phyloP scores from a whole-genome alignment of 2,329 filamentous ascomycete species.

The Monilinia aucupariae region DNA sequence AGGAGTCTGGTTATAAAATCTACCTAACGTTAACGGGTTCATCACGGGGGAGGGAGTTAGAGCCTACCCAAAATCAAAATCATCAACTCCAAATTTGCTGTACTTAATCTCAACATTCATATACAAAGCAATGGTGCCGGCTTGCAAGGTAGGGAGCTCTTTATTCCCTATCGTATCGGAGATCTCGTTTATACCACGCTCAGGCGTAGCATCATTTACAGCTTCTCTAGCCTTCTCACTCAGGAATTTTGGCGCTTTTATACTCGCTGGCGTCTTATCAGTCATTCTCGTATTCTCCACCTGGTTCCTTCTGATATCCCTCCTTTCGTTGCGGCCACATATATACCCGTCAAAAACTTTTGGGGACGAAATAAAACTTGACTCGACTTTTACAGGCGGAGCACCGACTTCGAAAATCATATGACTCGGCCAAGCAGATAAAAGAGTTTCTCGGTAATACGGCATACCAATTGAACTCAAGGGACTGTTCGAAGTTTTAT shows the following conservation, averaged over 20 bases:
- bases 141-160: constrained; percentile 67
- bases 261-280: constrained; percentile 54
- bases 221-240: constrained; percentile 83
- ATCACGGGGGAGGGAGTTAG: constrained; percentile 6
- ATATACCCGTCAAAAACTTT: constrained; percentile 69
- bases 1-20: constrained; percentile 88
- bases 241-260: constrained; percentile 80
- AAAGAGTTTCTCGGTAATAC: constrained; percentile 80
- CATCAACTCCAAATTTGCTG: constrained; percentile 97
- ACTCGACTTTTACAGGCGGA: constrained; percentile 70
- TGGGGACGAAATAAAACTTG: constrained; percentile 61
- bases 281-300: constrained; percentile 67
- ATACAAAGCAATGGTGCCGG: constrained; percentile 84
- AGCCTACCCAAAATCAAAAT: constrained; percentile 88
- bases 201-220: constrained; percentile 42
- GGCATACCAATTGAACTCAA: constrained; percentile 85
- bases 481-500: constrained; percentile 46
- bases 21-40: constrained; percentile 35
- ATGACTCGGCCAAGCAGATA: constrained; percentile 86
- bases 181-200: constrained; percentile 47
- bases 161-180: constrained; percentile 60
- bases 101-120: constrained; percentile 97
- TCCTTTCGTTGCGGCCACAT: constrained; percentile 71
- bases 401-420: constrained; percentile 80
- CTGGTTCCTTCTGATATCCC: constrained; percentile 67